These are phyloP conservation scores for Didymella lethalis DNA, from an alignment of 2,329 filamentous ascomycete species.

Conservation along the genomic window DNA sequence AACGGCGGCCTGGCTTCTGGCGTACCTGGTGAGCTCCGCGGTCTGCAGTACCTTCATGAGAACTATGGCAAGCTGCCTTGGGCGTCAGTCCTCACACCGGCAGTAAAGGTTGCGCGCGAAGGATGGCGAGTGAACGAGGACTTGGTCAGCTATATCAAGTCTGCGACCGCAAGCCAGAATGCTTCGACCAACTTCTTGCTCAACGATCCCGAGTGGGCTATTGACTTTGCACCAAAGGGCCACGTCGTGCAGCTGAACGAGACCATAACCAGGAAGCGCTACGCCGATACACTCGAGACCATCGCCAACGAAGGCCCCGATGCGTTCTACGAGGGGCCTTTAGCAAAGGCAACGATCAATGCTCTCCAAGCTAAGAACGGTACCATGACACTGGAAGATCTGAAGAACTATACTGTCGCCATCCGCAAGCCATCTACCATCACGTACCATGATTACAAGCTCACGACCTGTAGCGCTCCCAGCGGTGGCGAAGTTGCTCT, in stretches of 20 bases:
- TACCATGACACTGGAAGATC: constrained; percentile 83
- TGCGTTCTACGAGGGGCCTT: constrained; percentile 75
- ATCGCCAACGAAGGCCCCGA: constrained; percentile 77
- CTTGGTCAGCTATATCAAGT: constrained; percentile 74
- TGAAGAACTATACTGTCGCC: constrained; percentile 74
- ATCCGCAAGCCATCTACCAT: constrained; percentile 67
- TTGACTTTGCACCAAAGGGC: constrained; percentile 88
- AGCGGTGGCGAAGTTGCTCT: constrained; percentile 80
- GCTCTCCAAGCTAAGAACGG: constrained; percentile 74
- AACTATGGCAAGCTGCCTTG: constrained; percentile 68
- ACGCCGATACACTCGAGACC: constrained; percentile 78
- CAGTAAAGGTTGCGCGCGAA: constrained; percentile 70
- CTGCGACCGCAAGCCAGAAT: constrained; percentile 45
- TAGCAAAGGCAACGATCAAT: constrained; percentile 76
- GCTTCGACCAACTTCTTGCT: constrained; percentile 70
- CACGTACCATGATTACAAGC: constrained; percentile 68
- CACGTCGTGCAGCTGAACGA: constrained; percentile 75
- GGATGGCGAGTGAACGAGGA: constrained; percentile 74
- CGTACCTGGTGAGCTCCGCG: constrained; percentile 78
- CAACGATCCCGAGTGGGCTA: constrained; percentile 79
- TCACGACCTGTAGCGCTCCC: constrained; percentile 76
- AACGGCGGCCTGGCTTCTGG: constrained; percentile 73
- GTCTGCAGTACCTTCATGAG: constrained; percentile 78
- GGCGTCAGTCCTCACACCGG: constrained; percentile 74
- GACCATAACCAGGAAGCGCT: constrained; percentile 79